Base-by-base conservation (phyloP, 129 eudicot species). In the Daucus carota region DNA sequence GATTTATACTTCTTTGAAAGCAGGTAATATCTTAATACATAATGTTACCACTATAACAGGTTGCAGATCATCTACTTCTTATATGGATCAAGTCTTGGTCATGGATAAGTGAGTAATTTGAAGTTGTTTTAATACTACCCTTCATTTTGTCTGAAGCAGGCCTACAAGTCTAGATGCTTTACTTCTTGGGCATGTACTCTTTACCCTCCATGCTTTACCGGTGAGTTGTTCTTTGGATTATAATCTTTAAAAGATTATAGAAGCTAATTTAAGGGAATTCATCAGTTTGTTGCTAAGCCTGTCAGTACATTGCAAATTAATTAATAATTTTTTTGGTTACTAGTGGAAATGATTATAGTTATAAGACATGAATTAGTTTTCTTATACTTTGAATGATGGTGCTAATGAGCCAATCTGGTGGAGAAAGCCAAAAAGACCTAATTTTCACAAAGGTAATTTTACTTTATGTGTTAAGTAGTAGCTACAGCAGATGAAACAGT, bases 141-240 rank as follows among this genome's bases (percentile, higher is more conserved):
- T 38, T 17, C 40, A 16, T 54, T 42, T 83, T 43, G 34, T 84
- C 52, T 73, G 46, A 76, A 79, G 84, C 91, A 94, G 99, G 96
- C 92, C 99, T 43, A 89, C 94, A 54, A 91, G 96, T 88, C 84
- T 94, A 93, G 99, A 94, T 86, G 99, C 99, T 74, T 47, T 79
- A 70, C 80, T 94, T 82, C 93, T 94, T 66, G 96, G 96, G 69
- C 99, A 94, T 86, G 90, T 85, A 47, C 96, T 94, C 29, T 73
- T 94, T 72, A 83, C 87, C 32, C 92, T 91, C 45, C 86, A 87
- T 76, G 99, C 99, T 57, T 82, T 94, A 77, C 97, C 99, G 73
- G 99, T 94, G 80, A 91, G 99, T 89, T 75, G 68, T 75, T 75
- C 18, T 43, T 40, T 34, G 77, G 20, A 45, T 10, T 3, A 73